Conservation (phyloP, 164 flowering plant species). For the Paratinospora sagittata region DNA sequence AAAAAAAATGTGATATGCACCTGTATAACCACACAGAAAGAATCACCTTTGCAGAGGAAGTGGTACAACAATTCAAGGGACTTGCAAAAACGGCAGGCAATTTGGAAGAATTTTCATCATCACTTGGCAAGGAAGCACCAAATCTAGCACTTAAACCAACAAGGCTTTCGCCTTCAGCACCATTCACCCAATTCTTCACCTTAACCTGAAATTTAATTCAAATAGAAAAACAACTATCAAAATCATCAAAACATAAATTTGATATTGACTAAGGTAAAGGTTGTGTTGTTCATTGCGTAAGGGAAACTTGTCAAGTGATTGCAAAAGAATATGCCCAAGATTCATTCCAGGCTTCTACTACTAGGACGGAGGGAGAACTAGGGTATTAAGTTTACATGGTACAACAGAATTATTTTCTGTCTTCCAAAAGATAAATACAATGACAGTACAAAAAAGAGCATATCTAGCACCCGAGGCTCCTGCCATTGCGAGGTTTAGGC, state of each 20-base stretch:
- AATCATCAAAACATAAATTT: not conserved
- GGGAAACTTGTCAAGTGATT: not conserved
- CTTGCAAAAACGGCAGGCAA: conserved; percentile 44
- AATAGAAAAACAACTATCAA: not conserved
- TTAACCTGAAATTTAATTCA: conserved; percentile 47
- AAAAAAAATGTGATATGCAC: not conserved
- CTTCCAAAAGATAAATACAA: not conserved
- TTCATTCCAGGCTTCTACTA: not conserved
- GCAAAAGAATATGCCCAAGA: not conserved
- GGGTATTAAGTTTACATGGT: not conserved
- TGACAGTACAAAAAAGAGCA: not conserved
- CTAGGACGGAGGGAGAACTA: not conserved
- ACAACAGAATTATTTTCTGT: not conserved
- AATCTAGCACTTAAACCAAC: conserved; percentile 64
- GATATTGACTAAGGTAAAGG: not conserved
- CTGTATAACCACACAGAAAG: not conserved
- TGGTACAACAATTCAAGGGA: conserved; percentile 52
- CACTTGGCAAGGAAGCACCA: conserved; percentile 56
- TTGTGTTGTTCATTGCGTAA: not conserved
- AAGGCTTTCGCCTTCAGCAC: conserved; percentile 34
- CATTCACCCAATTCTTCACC: conserved; percentile 70
- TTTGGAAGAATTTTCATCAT: conserved; percentile 29
- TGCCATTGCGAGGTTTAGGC: no score
- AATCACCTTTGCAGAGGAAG: conserved; percentile 52
- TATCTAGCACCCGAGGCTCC: no score